Base-by-base conservation (phyloP, 208 protist genomes). In the Strigomonas oncopelti region DNA sequence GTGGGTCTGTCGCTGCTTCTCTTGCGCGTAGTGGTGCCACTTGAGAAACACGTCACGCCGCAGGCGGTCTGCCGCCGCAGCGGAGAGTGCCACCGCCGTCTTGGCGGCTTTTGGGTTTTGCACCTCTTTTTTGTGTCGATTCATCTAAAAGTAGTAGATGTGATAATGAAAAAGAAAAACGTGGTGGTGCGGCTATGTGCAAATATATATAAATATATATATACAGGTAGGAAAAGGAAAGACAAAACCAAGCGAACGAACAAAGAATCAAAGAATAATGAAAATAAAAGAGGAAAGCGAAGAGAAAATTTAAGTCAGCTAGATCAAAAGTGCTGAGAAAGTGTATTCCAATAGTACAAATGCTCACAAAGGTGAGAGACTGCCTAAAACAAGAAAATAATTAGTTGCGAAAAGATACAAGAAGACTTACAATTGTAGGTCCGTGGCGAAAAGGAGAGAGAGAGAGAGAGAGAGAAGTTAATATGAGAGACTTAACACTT, bases 1-100 rank as follows among this genome's bases (percentile, higher is more conserved):
- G 71, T 94, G 88, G 0, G 51, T 72, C 24, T 74, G 53, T 22
- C 79, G 72, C 28, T 81, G 78, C n/a, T 74, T 61, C 53, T 80
- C 51, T 1, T 72, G 61, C 4, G 68, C 70, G 59, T 79, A 76
- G 25, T 65, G 59, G 38, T 48, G 63, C 77, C 42, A 48, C 16
- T 48, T 48, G 42, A 48, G 42, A 20, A 48, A 48, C 42, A 14
- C 42, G 1, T 48, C 42, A 14, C 42, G 42, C 5, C 42, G 42
- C 42, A 48, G 11, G 16, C 42, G 42, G 42, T 20, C 42, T 20
- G 42, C 16, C 28, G 53, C 22, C 2, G 28, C 42, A 1, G 5
- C 18, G 1, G 42, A 9, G 11, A 61, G 16, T 36, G 42, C 60
- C 18, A 53, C 24, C 1, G 57, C n/a, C 1, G 42, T 48, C 42